Percentiles rank a stretch among this genome's conserved stretches.
Conservation (phyloP, 2,329 filamentous ascomycete species). For the Metarhizium humberi region DNA sequence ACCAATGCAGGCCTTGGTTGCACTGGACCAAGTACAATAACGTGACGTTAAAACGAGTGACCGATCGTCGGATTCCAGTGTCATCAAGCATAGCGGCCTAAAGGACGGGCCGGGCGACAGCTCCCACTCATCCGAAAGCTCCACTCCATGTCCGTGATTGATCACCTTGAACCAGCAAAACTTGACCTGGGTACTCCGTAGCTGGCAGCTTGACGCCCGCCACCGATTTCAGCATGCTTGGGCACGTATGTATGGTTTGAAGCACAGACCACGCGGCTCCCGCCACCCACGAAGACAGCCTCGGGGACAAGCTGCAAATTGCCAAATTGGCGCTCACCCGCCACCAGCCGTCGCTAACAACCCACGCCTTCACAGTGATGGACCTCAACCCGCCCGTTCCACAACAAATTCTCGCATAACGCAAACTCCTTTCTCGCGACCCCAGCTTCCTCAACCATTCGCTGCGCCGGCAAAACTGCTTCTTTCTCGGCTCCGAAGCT, state of each 20-base stretch:
- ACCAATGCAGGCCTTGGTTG: too few species aligned
- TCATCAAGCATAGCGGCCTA: too few species aligned
- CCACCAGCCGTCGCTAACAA: background rate
- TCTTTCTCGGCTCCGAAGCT: background rate
- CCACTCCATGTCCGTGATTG: too few species aligned
- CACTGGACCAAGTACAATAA: too few species aligned
- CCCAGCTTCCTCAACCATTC: background rate
- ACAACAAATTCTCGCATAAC: slow-evolving; percentile 8
- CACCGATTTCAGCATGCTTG: background rate
- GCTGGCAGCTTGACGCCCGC: too few species aligned
- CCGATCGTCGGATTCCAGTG: too few species aligned
- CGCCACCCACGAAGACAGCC: background rate
- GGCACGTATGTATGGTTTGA: background rate
- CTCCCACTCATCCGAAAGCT: background rate
- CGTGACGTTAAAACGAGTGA: too few species aligned
- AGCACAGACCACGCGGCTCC: background rate
- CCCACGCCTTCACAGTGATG: background rate
- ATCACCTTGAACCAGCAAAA: too few species aligned
- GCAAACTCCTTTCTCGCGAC: background rate
- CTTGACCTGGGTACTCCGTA: too few species aligned
- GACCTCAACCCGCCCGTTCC: slow-evolving; percentile 5
- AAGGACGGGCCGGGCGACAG: too few species aligned
- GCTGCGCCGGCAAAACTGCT: background rate
- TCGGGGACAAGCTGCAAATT: background rate
- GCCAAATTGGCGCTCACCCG: background rate